A percentile compares a stretch with the other conserved stretches of the same genome.
Conservation (phyloP, 2,329 filamentous ascomycete species). For the Colletotrichum salicis region DNA sequence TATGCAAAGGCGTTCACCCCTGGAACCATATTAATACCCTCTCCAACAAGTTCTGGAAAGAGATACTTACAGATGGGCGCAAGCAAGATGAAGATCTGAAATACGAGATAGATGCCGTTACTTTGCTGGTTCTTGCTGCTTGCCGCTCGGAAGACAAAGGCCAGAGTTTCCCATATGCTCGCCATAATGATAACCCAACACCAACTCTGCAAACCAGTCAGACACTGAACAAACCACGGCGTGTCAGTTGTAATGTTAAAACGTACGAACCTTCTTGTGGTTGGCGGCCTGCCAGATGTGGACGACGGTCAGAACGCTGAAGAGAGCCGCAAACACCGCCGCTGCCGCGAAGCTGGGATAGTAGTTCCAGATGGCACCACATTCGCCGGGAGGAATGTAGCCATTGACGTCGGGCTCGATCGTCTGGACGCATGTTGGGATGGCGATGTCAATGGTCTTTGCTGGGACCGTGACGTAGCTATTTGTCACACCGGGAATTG, state of each 20-base stretch:
- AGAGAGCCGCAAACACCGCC: slow-evolving; percentile 42
- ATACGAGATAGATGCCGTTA: slow-evolving; percentile 39
- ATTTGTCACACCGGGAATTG: slow-evolving; percentile 42
- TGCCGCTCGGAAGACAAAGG: slow-evolving; percentile 42
- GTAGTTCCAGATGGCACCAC: slow-evolving; percentile 46
- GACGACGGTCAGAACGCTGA: slow-evolving; percentile 38
- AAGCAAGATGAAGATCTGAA: slow-evolving; percentile 43
- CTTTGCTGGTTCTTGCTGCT: slow-evolving; percentile 43
- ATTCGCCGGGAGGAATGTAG: slow-evolving; percentile 45
- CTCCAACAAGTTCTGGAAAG: no score
- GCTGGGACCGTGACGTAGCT: slow-evolving; percentile 41
- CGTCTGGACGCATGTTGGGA: slow-evolving; percentile 50
- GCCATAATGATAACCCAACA: slow-evolving; percentile 52
- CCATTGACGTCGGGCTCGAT: slow-evolving; percentile 47
- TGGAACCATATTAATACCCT: slow-evolving; percentile 18
- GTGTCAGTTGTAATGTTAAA: background rate
- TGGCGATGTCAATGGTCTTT: slow-evolving; percentile 44
- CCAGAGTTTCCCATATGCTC: slow-evolving; percentile 44
- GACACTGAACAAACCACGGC: background rate
- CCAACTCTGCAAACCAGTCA: slow-evolving; percentile 38
- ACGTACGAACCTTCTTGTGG: slow-evolving; percentile 40
- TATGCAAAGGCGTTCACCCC: slow-evolving; percentile 60
- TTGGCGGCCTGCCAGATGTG: slow-evolving; percentile 39
- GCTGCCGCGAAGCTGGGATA: slow-evolving; percentile 47
- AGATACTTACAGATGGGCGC: slow-evolving; percentile 43